These are phyloP conservation scores for Corchorus olitorius DNA, from an alignment of 345 rosid genomes.

Conservation along the genomic window DNA sequence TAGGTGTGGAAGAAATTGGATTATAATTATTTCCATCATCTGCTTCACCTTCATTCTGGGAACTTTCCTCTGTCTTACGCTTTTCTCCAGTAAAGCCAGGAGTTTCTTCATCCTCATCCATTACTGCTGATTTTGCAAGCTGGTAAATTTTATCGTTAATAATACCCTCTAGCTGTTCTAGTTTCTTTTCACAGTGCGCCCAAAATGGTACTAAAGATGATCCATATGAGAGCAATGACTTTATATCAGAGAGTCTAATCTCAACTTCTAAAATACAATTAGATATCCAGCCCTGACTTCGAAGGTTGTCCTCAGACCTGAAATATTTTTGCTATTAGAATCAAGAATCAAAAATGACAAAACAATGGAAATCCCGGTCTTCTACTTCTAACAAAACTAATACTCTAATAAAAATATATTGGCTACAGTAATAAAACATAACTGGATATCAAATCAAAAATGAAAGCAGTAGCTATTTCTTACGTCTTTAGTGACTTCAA, in stretches of 20 bases:
- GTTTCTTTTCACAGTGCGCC: conserved; percentile 76
- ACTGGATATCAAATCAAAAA: not conserved
- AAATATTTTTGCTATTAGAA: conserved; percentile 23
- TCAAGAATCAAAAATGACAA: not conserved
- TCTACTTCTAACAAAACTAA: conserved; percentile 18
- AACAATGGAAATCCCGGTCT: conserved; percentile 8
- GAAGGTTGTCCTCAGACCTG: conserved; percentile 61
- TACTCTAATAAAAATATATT: not conserved
- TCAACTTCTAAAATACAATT: conserved; percentile 71
- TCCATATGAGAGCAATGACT: conserved; percentile 55
- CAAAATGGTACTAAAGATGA: conserved; percentile 73
- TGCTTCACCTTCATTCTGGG: conserved; percentile 35
- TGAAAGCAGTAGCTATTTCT: conserved; percentile 21
- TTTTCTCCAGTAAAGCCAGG: conserved; percentile 34
- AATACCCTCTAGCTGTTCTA: conserved; percentile 64
- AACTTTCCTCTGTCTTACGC: conserved; percentile 26
- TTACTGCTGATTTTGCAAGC: conserved; percentile 52
- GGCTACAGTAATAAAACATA: not conserved
- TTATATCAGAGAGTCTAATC: conserved; percentile 81
- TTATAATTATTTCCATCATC: conserved; percentile 37
- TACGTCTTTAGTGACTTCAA: conserved; percentile 78
- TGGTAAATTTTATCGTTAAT: conserved; percentile 65
- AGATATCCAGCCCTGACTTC: conserved; percentile 51
- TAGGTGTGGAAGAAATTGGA: conserved; percentile 29
- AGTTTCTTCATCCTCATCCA: conserved; percentile 31